Percentiles rank a stretch among this genome's conserved stretches.
Conservation (phyloP, 1,284 basidiomycete genomes). For the Cryptococcus sp. region DNA sequence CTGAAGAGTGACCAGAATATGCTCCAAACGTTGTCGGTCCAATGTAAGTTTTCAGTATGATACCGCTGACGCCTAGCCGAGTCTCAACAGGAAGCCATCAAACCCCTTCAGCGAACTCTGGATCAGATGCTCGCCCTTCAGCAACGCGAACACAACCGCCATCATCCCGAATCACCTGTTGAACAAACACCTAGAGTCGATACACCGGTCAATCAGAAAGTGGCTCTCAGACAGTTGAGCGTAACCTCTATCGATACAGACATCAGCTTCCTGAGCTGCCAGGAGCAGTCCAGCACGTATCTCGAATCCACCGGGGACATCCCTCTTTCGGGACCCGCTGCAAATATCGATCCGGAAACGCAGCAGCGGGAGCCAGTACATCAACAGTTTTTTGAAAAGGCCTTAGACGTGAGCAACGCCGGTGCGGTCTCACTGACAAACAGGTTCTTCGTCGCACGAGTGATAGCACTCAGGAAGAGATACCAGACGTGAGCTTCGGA, state of each 20-base stretch:
- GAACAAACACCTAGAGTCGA: no score
- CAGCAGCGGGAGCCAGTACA: slow-evolving; percentile 10
- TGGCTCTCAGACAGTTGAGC: no score
- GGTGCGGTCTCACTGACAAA: background rate
- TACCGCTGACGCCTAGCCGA: slow-evolving; percentile 50
- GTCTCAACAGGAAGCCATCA: slow-evolving; percentile 76
- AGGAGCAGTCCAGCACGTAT: no score
- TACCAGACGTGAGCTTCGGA: slow-evolving; percentile 27
- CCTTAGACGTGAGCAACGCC: slow-evolving; percentile 27
- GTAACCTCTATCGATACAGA: no score
- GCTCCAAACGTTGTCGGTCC: slow-evolving; percentile 58
- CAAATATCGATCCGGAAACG: background rate
- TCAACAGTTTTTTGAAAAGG: slow-evolving; percentile 27
- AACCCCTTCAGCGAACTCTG: slow-evolving; percentile 69
- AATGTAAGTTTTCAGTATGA: slow-evolving; percentile 14
- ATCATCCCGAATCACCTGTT: slow-evolving; percentile 16
- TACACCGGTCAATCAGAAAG: no score
- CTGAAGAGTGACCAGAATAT: slow-evolving; percentile 66
- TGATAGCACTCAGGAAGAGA: slow-evolving; percentile 13
- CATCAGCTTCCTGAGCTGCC: no score
- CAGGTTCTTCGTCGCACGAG: slow-evolving; percentile 29
- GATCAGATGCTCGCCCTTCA: slow-evolving; percentile 48
- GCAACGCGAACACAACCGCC: slow-evolving; percentile 10
- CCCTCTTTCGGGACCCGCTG: background rate
- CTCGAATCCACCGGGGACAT: no score